Percentiles rank a stretch among this genome's conserved stretches.
These are phyloP conservation scores for Cladosporium sp. DNA, from an alignment of 2,329 filamentous ascomycete species.

Conservation along the genomic window DNA sequence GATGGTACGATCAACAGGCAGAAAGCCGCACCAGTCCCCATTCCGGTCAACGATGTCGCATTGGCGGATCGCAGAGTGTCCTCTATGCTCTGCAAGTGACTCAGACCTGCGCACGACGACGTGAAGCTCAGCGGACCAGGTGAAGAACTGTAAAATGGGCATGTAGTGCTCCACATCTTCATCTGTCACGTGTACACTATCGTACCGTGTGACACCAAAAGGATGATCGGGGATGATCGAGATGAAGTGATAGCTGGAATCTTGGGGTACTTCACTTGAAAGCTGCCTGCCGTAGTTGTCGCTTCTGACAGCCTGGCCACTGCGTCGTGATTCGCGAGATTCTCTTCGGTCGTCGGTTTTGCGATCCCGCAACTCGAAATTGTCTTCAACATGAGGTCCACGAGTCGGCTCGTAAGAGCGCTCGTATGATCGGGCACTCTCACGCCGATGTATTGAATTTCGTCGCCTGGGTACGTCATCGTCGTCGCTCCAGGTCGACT, in stretches of 20 bases:
- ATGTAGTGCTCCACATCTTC: constrained; percentile 7
- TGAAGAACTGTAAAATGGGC: constrained; percentile 33
- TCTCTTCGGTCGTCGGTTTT: background rate
- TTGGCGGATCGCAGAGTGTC: background rate
- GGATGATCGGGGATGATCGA: background rate
- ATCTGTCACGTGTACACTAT: background rate
- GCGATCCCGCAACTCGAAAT: constrained; percentile 8
- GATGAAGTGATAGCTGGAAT: background rate
- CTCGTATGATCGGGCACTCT: no score
- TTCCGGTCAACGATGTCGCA: background rate
- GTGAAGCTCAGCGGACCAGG: constrained; percentile 25
- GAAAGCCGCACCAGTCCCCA: background rate
- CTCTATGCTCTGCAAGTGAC: background rate
- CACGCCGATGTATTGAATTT: no score
- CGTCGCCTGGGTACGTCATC: no score
- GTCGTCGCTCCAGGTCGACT: no score
- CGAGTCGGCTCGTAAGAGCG: background rate
- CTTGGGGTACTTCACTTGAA: background rate
- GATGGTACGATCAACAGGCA: no score
- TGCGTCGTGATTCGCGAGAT: background rate
- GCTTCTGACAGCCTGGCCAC: background rate
- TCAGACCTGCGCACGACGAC: constrained; percentile 2
- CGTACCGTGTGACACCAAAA: constrained; percentile 13
- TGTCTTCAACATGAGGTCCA: background rate
- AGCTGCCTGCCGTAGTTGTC: background rate